Conservation (phyloP, 202 grass and related monocot genomes). For the Dendrocalamus latiflorus region DNA sequence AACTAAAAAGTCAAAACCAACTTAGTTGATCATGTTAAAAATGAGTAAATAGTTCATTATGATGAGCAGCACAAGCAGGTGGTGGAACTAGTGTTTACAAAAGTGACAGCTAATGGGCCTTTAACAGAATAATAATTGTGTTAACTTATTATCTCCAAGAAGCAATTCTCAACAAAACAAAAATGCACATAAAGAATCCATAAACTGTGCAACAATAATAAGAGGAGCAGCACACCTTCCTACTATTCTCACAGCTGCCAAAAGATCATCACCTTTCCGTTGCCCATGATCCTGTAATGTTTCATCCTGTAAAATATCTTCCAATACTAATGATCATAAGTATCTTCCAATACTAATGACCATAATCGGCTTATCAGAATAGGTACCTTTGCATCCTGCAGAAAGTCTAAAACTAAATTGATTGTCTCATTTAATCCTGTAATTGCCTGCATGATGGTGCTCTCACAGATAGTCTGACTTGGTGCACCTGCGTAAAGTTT, state of each 20-base stretch:
- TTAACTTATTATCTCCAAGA: background rate
- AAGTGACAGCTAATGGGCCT: background rate
- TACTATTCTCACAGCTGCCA: constrained; percentile 81
- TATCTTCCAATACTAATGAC: background rate
- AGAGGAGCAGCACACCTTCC: constrained; percentile 57
- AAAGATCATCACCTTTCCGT: constrained; percentile 85
- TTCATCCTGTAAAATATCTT: constrained; percentile 31
- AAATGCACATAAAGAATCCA: background rate
- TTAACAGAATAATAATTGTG: background rate
- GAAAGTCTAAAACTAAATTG: constrained; percentile 76
- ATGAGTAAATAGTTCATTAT: background rate
- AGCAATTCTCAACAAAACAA: background rate
- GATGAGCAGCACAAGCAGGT: background rate
- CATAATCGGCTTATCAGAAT: constrained; percentile 3
- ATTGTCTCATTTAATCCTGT: constrained; percentile 87
- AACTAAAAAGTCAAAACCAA: background rate
- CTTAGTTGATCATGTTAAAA: background rate
- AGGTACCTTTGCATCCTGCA: constrained; percentile 83
- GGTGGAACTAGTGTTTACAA: background rate
- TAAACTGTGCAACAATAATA: background rate
- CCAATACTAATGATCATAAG: no score
- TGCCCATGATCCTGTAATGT: constrained; percentile 69
- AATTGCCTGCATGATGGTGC: constrained; percentile 76
- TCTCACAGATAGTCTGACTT: constrained; percentile 52
- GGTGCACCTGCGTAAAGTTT: constrained; percentile 37